These are phyloP conservation scores for Hippophae rhamnoides DNA, from an alignment of 306 rosid genomes.

Conservation along the genomic window DNA sequence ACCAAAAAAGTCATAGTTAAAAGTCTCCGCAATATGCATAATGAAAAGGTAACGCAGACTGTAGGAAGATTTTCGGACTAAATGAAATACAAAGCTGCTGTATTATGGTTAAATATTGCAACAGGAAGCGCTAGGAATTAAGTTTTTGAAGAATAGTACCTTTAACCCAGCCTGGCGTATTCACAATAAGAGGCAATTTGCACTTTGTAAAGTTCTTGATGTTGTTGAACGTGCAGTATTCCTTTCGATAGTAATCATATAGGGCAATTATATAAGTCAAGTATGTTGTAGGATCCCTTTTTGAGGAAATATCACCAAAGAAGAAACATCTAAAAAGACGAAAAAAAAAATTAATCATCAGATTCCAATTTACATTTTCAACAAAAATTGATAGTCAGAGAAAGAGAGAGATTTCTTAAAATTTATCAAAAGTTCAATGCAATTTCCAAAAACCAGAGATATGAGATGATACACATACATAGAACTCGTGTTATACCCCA, in stretches of 20 bases:
- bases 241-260: conserved; percentile 49
- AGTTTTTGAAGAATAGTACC: conserved; percentile 29
- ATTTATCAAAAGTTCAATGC: conserved; percentile 4
- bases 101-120: not conserved
- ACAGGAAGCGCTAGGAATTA: conserved; percentile 1
- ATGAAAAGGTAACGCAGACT: no score
- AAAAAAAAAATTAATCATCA: conserved; percentile 11
- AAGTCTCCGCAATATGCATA: not conserved
- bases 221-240: conserved; percentile 26
- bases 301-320: conserved; percentile 81
- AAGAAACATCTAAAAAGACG: conserved; percentile 52
- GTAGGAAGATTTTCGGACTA: no score
- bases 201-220: conserved; percentile 27
- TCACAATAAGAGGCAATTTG: conserved; percentile 70
- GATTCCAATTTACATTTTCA: not conserved
- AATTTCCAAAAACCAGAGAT: no score
- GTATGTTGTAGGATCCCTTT: conserved; percentile 57
- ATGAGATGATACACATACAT: not conserved
- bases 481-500: conserved; percentile 3
- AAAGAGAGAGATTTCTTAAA: not conserved
- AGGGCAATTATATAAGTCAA: conserved; percentile 37
- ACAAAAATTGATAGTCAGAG: conserved; percentile 4
- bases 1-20: not conserved
- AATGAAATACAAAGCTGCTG: no score
- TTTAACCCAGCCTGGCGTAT: conserved; percentile 97